Conservation (phyloP, 176 grass and related monocot genomes). For the Luzula sylvatica region DNA sequence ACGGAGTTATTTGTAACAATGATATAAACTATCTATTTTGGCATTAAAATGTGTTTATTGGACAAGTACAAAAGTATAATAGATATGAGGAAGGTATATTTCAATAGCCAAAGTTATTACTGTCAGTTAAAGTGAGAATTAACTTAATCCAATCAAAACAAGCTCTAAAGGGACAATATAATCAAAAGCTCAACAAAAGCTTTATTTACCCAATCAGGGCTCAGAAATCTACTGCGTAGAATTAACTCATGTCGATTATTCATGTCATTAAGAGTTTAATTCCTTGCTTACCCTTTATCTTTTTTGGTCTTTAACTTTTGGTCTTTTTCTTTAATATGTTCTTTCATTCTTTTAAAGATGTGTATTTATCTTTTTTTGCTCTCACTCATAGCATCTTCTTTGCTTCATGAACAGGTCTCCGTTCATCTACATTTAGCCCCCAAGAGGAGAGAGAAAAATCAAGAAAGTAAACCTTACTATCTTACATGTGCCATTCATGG, state of each 20-base stretch:
- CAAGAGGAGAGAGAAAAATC: conserved; percentile 4
- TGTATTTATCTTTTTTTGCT: conserved; percentile 18
- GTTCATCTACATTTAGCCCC: conserved; percentile 28
- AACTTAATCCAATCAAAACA: conserved; percentile 11
- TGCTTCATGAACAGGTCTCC: conserved; percentile 50
- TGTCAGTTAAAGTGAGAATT: conserved; percentile 11
- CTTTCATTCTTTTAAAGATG: conserved; percentile 7
- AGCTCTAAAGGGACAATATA: not conserved
- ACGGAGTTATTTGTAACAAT: too few relatives aligned
- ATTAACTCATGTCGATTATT: not conserved
- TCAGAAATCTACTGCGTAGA: not conserved
- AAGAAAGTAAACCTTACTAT: conserved; percentile 7
- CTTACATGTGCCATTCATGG: conserved; percentile 40
- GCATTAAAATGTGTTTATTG: too few relatives aligned
- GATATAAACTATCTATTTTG: too few relatives aligned
- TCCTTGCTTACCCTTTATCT: not conserved
- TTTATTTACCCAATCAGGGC: not conserved
- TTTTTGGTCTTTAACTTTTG: not conserved
- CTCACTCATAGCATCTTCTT: conserved; percentile 66
- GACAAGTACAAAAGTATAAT: too few relatives aligned
- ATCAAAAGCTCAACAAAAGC: not conserved
- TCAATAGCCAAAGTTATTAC: not conserved
- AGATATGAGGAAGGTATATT: too few relatives aligned
- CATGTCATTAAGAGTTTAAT: not conserved
- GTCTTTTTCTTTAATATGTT: not conserved